These are phyloP conservation scores for Melampsora larici-populina DNA, from an alignment of 1,284 basidiomycete genomes.

Conservation along the genomic window DNA sequence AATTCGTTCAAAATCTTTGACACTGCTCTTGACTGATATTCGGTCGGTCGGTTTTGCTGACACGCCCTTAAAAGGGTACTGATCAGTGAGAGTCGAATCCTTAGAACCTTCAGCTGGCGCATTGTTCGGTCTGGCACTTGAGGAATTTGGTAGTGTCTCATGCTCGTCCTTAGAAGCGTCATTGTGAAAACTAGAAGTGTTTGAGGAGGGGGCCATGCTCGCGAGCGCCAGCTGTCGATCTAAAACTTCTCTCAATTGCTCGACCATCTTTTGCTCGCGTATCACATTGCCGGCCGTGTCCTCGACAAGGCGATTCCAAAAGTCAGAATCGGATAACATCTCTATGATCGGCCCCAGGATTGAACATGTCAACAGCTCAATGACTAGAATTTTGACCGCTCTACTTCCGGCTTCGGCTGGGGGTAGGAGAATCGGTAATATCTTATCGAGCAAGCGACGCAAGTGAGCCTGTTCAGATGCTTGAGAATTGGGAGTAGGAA, in stretches of 20 bases:
- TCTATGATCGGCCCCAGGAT: conserved; percentile 83
- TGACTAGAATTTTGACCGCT: conserved; percentile 67
- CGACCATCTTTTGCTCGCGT: conserved; percentile 70
- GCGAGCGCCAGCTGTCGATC: conserved; percentile 47
- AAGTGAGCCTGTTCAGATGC: conserved; percentile 85
- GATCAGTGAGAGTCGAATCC: background rate
- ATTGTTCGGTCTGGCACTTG: conserved; percentile 33
- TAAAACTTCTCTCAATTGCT: conserved; percentile 59
- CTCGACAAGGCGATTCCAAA: conserved; percentile 90
- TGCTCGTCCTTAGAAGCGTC: background rate
- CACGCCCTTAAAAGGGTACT: background rate
- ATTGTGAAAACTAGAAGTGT: background rate
- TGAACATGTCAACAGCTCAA: conserved; percentile 78
- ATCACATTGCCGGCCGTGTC: conserved; percentile 84
- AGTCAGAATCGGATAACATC: conserved; percentile 88
- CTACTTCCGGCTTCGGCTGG: conserved; percentile 69
- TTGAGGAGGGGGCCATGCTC: conserved; percentile 45
- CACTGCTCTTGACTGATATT: conserved; percentile 51
- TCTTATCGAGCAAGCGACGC: conserved; percentile 65
- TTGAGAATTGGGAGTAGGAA: conserved; percentile 77
- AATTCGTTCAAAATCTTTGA: conserved; percentile 82
- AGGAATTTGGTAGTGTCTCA: conserved; percentile 46
- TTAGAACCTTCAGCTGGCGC: conserved; percentile 2
- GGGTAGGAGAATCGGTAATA: conserved; percentile 71
- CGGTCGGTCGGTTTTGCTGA: conserved; percentile 11